phyloP scores from a whole-genome alignment of 768 basidiomycete species.

The Boletus rubroflammeus region DNA sequence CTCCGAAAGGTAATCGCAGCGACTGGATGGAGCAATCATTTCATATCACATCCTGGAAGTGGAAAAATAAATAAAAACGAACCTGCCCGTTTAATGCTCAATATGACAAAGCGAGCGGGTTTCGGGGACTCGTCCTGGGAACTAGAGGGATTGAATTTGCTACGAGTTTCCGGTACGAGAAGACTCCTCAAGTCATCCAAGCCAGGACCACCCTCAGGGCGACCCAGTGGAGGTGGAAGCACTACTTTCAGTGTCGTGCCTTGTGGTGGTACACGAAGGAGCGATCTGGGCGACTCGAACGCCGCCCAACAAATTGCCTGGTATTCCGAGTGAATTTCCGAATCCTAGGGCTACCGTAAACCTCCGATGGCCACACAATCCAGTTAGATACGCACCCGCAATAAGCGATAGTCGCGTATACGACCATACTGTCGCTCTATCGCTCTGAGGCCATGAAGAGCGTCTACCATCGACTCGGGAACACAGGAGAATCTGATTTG shows the following conservation, averaged over 20 bases:
- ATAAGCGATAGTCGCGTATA: slow-evolving; percentile 41
- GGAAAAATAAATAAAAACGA: slow-evolving; percentile 6
- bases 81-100: slow-evolving; percentile 27
- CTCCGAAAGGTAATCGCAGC: slow-evolving; percentile 21
- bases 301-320: slow-evolving; percentile 40
- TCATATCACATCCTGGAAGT: background rate
- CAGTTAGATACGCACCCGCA: slow-evolving; percentile 35
- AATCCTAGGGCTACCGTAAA: slow-evolving; percentile 38
- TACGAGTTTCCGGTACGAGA: slow-evolving; percentile 17
- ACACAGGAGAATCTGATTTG: slow-evolving; percentile 40
- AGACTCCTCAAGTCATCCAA: slow-evolving; percentile 31
- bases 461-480: slow-evolving; percentile 46
- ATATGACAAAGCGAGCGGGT: slow-evolving; percentile 9
- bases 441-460: slow-evolving; percentile 48
- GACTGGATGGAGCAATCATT: slow-evolving; percentile 6
- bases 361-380: background rate
- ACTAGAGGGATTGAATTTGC: background rate
- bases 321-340: slow-evolving; percentile 42
- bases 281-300: slow-evolving; percentile 44
- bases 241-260: slow-evolving; percentile 32
- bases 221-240: slow-evolving; percentile 21
- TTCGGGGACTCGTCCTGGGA: slow-evolving; percentile 1
- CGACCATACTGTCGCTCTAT: slow-evolving; percentile 55
- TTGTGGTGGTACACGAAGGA: slow-evolving; percentile 32
- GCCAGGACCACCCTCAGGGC: slow-evolving; percentile 32